Percentiles rank a stretch among this genome's conserved stretches.
Evolutionary conservation across 257 asterid genomes (phyloP).

Genomic region (Plectranthus barbatus): DNA sequence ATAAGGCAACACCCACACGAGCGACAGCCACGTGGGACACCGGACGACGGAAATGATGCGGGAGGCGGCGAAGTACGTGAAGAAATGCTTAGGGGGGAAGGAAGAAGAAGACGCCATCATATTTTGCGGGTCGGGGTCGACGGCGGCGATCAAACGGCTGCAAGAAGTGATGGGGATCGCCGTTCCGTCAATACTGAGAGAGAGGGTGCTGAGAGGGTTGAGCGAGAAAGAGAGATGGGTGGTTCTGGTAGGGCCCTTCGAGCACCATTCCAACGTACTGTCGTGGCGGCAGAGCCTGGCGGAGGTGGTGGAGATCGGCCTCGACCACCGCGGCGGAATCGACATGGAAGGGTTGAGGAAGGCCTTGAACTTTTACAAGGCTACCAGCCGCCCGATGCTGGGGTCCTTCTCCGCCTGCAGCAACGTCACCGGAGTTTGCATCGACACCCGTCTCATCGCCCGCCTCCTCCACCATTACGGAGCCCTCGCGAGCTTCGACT

Average conservation of each 20-base stretch:
- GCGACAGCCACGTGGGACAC: conserved; percentile 53
- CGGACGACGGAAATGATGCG: conserved; percentile 40
- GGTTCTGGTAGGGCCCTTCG: conserved; percentile 62
- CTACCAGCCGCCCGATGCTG: conserved; percentile 35
- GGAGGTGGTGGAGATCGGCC: conserved; percentile 66
- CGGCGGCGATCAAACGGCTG: conserved; percentile 60
- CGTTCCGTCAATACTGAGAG: conserved; percentile 43
- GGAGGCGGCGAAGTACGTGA: conserved; percentile 40
- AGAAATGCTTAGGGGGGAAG: conserved; percentile 59
- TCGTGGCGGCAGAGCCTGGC: conserved; percentile 76
- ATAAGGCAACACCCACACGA: conserved; percentile 60
- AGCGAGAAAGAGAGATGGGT: conserved; percentile 49
- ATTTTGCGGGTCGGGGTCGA: conserved; percentile 67
- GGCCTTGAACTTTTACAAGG: conserved; percentile 25
- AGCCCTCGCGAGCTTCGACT: conserved; percentile 61
- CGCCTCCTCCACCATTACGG: conserved; percentile 51
- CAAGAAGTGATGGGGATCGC: conserved; percentile 68
- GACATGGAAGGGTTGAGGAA: conserved; percentile 41
- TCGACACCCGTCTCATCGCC: conserved; percentile 42
- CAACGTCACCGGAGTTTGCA: conserved; percentile 55
- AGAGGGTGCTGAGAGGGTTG: conserved; percentile 26
- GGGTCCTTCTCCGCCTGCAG: conserved; percentile 83
- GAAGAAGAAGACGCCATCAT: conserved; percentile 35
- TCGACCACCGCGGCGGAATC: conserved; percentile 34
- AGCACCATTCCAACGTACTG: conserved; percentile 70